These are phyloP conservation scores for Geotrichum phurueaensis DNA, from an alignment of 1,139 yeast species.

Conservation along the genomic window DNA sequence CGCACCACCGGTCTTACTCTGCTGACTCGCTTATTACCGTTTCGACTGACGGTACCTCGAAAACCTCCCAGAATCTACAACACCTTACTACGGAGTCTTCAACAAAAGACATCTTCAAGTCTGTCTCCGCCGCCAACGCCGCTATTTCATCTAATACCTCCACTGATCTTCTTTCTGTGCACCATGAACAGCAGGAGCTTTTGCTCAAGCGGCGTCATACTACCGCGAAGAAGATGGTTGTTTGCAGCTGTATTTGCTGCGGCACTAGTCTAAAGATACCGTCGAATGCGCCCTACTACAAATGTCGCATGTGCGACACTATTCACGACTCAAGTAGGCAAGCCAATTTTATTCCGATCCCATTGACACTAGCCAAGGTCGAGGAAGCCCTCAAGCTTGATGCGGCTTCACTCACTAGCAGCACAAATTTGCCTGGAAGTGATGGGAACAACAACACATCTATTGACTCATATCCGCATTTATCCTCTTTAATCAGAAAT, in stretches of 20 bases:
- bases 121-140: conserved; percentile 20
- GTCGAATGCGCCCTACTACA: conserved; percentile 42
- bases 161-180: background rate
- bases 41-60: conserved; percentile 6
- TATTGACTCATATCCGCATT: background rate
- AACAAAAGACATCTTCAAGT: conserved; percentile 16
- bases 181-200: background rate
- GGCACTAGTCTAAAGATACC: conserved; percentile 54
- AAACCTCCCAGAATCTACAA: conserved; percentile 8
- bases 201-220: background rate
- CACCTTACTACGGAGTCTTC: conserved; percentile 20
- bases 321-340: conserved; percentile 26
- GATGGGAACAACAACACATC: background rate
- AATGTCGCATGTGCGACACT: conserved; percentile 41
- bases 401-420: background rate
- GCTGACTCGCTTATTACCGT: conserved; percentile 13
- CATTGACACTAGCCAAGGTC: conserved; percentile 13
- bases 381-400: conserved; percentile 4
- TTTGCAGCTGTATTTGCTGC: conserved; percentile 47
- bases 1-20: conserved; percentile 6
- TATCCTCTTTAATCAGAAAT: conserved; percentile 20
- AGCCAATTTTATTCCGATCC: conserved; percentile 21
- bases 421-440: background rate
- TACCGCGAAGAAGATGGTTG: conserved; percentile 1
- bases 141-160: conserved; percentile 2